Conservation (phyloP, 805 yeast genomes). For the Pichia gijzeniarum region DNA sequence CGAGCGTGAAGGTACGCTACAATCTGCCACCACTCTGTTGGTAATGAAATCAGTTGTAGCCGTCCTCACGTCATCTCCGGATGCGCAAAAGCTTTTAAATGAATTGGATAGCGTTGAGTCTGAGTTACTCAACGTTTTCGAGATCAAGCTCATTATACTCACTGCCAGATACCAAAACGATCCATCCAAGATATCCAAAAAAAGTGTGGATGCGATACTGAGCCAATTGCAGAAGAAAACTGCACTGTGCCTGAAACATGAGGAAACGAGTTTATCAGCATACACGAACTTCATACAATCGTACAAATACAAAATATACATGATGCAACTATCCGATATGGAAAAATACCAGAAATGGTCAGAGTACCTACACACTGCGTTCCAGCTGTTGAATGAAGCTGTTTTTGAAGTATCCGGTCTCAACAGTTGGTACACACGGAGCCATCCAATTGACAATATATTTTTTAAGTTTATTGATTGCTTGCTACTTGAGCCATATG, state of each 20-base stretch:
- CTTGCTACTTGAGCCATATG: slow-evolving; percentile 6
- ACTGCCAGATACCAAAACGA: too few species aligned
- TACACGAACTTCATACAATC: neutral
- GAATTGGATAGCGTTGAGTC: too few species aligned
- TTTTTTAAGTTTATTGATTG: neutral
- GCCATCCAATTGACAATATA: neutral
- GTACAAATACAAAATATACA: neutral
- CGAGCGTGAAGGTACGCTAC: neutral
- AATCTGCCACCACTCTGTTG: too few species aligned
- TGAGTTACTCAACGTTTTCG: too few species aligned
- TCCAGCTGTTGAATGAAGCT: slow-evolving; percentile 1
- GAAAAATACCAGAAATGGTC: neutral
- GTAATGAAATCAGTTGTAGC: too few species aligned
- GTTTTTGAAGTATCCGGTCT: neutral
- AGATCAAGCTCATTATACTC: too few species aligned
- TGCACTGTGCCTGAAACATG: too few species aligned
- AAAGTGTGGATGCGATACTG: too few species aligned
- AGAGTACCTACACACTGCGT: neutral
- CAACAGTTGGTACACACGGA: neutral
- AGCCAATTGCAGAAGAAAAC: too few species aligned
- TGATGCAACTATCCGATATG: neutral
- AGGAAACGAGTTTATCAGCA: neutral
- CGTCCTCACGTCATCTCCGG: too few species aligned
- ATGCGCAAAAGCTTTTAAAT: too few species aligned
- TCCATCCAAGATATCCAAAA: too few species aligned